Evolutionary conservation across 495 filamentous ascomycete genomes (phyloP).

Genomic region (Podospora sp.): DNA sequence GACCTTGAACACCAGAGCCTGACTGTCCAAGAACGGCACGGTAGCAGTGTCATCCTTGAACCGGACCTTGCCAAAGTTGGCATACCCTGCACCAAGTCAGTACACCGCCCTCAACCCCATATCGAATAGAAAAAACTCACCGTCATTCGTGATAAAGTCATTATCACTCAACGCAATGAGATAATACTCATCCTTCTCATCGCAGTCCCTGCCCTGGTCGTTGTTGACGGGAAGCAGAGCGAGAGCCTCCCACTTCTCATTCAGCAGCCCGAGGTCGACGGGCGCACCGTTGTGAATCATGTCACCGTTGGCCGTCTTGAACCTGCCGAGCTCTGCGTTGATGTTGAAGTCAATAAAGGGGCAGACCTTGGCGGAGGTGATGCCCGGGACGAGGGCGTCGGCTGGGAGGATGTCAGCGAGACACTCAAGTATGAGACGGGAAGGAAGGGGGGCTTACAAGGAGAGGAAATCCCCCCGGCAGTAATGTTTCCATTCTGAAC

Average conservation of each 20-base stretch:
- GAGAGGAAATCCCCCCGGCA: conserved; percentile 27
- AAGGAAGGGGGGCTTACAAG: conserved; percentile 15
- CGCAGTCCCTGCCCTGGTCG: conserved; percentile 37
- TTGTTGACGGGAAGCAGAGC: conserved; percentile 65
- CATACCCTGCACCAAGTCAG: conserved; percentile 47
- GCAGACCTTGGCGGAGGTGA: conserved; percentile 68
- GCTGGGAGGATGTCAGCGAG: conserved; percentile 26
- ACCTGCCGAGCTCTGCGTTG: conserved; percentile 65
- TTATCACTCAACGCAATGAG: conserved; percentile 73
- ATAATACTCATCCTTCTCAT: conserved; percentile 68
- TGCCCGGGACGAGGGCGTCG: conserved; percentile 58
- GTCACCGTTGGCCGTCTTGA: conserved; percentile 35
- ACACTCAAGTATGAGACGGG: neutral
- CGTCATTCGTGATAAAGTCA: conserved; percentile 80
- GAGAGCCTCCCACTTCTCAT: conserved; percentile 85
- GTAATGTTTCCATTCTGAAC: conserved; percentile 29
- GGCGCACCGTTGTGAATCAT: conserved; percentile 68
- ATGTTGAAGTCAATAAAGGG: conserved; percentile 74
- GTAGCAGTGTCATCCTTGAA: conserved; percentile 65
- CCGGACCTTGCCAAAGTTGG: conserved; percentile 62
- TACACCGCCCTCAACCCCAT: neutral
- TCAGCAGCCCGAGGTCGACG: conserved; percentile 55
- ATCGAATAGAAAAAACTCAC: conserved; percentile 46
- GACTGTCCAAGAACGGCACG: conserved; percentile 67
- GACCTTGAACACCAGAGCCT: conserved; percentile 73